A percentile compares a stretch with the other conserved stretches of the same genome.
Conservation (phyloP, 768 basidiomycete species). For the Fomitopsis serialis region DNA sequence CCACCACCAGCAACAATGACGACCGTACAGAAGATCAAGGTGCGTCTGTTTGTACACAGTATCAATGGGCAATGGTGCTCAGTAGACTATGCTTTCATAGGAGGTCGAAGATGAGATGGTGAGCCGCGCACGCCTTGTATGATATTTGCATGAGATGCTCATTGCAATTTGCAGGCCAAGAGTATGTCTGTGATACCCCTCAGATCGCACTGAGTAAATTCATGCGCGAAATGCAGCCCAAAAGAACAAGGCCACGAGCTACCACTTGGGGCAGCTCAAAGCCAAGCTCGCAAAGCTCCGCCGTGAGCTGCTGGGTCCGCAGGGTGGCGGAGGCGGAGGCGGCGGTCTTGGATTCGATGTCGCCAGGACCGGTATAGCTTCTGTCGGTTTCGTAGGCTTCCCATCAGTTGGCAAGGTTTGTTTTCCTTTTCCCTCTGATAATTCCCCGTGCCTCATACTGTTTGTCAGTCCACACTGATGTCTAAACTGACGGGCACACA, state of each 20-base stretch:
- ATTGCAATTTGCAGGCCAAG: constrained; percentile 50
- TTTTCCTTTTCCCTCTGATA: not conserved
- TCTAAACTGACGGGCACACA: constrained; percentile 95
- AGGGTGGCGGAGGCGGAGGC: constrained; percentile 80
- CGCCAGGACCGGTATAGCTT: constrained; percentile 94
- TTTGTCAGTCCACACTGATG: constrained; percentile 80
- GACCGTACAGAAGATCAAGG: constrained; percentile 88
- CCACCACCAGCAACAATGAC: constrained; percentile 50
- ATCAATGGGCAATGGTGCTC: not conserved
- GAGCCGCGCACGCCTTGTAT: constrained; percentile 26
- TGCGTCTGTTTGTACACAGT: constrained; percentile 14
- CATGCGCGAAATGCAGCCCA: constrained; percentile 52
- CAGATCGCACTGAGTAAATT: constrained; percentile 11
- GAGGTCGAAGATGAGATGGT: constrained; percentile 99
- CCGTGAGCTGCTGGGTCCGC: constrained; percentile 81
- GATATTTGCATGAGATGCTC: constrained; percentile 3
- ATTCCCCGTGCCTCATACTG: constrained; percentile 6
- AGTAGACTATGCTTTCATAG: constrained; percentile 28
- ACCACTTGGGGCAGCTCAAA: constrained; percentile 94
- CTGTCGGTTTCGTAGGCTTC: constrained; percentile 89
- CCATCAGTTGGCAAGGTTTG: constrained; percentile 91
- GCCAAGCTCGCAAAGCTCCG: constrained; percentile 97
- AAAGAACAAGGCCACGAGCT: constrained; percentile 95
- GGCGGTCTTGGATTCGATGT: constrained; percentile 96
- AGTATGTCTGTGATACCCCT: constrained; percentile 43